Percentiles rank a stretch among this genome's conserved stretches.
phyloP scores from a whole-genome alignment of 108 stramenopile species.

The Nitzschia putrida region DNA sequence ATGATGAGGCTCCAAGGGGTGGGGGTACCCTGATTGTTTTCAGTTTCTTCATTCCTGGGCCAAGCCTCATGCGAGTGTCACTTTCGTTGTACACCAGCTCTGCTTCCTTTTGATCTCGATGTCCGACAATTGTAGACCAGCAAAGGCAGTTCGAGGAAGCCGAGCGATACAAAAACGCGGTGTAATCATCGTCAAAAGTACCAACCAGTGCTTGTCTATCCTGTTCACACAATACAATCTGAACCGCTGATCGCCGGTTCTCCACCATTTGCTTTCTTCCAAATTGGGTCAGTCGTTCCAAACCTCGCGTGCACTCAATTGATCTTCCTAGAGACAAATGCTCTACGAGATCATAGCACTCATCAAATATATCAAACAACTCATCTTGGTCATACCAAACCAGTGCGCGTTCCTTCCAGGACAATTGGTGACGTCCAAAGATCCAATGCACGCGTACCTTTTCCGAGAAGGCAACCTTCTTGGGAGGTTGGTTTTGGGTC shows the following conservation, averaged over 20 bases:
- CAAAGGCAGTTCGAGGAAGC: neutral
- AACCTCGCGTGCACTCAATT: neutral
- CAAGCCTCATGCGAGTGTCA: neutral
- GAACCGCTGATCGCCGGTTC: neutral
- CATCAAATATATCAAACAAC: neutral
- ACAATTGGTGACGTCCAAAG: neutral
- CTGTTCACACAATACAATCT: slow-evolving; percentile 1
- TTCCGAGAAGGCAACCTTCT: too few relatives aligned
- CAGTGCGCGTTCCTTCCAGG: neutral
- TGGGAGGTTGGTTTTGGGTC: too few relatives aligned
- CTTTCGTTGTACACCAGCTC: neutral
- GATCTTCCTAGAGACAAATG: neutral
- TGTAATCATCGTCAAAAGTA: neutral
- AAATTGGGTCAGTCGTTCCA: neutral
- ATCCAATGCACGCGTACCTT: neutral
- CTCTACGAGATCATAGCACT: slow-evolving; percentile 1
- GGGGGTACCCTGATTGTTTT: too few relatives aligned
- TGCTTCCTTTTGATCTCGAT: slow-evolving; percentile 10
- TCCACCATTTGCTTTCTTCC: neutral
- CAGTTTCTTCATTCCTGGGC: too few relatives aligned
- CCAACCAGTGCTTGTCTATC: neutral
- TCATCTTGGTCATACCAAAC: slow-evolving; percentile 2
- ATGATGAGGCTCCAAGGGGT: too few relatives aligned
- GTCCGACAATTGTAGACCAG: neutral
- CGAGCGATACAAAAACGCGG: neutral